These are phyloP conservation scores for Rhododendron mucronatum DNA, from an alignment of 148 eudicot species.

Conservation along the genomic window DNA sequence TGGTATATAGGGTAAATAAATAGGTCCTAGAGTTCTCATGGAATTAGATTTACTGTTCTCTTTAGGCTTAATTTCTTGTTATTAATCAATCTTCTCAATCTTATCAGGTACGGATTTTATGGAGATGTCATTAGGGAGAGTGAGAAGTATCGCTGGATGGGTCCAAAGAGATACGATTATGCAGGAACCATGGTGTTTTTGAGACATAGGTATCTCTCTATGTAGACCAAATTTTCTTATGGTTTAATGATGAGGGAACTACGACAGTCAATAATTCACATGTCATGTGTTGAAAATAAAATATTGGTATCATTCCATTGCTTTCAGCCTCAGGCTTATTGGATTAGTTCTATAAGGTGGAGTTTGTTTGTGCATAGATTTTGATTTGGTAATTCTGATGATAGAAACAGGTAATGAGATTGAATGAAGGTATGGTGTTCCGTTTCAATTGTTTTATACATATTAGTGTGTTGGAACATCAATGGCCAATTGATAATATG, in stretches of 20 bases:
- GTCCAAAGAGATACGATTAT: conserved; percentile 91
- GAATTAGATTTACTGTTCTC: background rate
- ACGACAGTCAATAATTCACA: background rate
- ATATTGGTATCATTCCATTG: background rate
- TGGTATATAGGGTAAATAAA: background rate
- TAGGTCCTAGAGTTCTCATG: background rate
- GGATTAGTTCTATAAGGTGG: background rate
- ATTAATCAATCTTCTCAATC: conserved; percentile 7
- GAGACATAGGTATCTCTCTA: conserved; percentile 62
- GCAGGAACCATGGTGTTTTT: conserved; percentile 93
- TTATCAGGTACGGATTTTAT: conserved; percentile 85
- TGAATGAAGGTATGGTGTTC: background rate
- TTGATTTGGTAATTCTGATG: background rate
- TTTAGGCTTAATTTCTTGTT: conserved; percentile 4
- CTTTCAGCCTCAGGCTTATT: conserved; percentile 3
- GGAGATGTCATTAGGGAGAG: conserved; percentile 97
- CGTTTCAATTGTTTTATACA: background rate
- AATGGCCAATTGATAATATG: background rate
- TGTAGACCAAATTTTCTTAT: background rate
- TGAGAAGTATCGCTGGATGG: conserved; percentile 98
- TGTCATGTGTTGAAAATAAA: background rate
- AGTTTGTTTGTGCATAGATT: background rate
- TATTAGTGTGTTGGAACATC: background rate
- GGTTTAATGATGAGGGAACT: background rate
- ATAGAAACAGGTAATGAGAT: background rate